A percentile compares a stretch with the other conserved stretches of the same genome.
phyloP scores from a whole-genome alignment of 1,284 basidiomycete species.

The Microbotryum silenes-acaulis region DNA sequence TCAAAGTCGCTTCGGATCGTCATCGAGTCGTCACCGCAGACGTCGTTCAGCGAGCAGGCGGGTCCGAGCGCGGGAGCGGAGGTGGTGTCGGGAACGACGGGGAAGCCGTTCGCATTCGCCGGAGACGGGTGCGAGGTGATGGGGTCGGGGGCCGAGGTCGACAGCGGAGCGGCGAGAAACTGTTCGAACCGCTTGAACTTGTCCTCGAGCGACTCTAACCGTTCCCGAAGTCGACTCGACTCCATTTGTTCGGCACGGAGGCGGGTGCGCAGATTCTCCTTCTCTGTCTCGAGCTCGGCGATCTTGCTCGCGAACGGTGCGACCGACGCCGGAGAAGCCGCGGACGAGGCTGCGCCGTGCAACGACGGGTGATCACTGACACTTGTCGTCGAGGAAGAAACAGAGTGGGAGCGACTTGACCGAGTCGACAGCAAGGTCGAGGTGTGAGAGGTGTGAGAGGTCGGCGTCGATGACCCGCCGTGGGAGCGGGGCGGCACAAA shows the following conservation, averaged over 20 bases:
- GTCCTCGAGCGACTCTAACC: conserved; percentile 16
- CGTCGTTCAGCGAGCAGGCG: conserved; percentile 21
- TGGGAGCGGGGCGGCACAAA: too few species aligned
- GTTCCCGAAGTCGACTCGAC: conserved; percentile 10
- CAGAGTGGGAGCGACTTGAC: background rate
- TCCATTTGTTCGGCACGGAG: conserved; percentile 21
- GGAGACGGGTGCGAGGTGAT: background rate
- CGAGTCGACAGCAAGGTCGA: background rate
- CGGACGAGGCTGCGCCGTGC: background rate
- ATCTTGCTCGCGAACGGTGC: background rate
- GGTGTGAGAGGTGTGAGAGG: background rate
- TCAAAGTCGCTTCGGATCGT: too few species aligned
- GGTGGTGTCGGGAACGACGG: background rate
- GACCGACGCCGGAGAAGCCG: too few species aligned
- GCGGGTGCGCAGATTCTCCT: conserved; percentile 20
- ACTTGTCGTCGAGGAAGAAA: background rate
- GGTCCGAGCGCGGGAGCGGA: conserved; percentile 10
- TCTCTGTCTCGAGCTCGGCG: conserved; percentile 27
- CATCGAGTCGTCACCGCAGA: too few species aligned
- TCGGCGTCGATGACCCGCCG: too few species aligned
- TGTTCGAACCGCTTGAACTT: conserved; percentile 6
- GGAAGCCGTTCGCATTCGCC: background rate
- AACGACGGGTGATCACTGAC: background rate
- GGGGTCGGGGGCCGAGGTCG: background rate
- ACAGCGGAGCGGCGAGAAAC: background rate